These are phyloP conservation scores for Mucor plumbeus DNA, from an alignment of 371 early-diverging fungal species.

Conservation along the genomic window DNA sequence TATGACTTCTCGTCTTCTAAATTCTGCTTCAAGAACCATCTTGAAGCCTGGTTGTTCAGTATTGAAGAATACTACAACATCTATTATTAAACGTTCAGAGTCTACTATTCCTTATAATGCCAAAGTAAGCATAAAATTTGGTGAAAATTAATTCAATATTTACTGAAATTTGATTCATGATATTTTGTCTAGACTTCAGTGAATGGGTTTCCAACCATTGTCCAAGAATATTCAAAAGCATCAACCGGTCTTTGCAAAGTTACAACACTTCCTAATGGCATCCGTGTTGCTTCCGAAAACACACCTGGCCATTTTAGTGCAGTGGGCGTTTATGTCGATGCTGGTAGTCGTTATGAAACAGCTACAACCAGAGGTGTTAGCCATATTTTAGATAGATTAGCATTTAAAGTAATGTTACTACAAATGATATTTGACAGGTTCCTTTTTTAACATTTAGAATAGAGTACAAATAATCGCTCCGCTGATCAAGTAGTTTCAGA, in stretches of 20 bases:
- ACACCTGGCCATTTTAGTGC: conserved; percentile 90
- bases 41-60: not conserved
- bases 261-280: conserved; percentile 86
- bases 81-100: conserved; percentile 28
- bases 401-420: conserved; percentile 78
- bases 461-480: conserved; percentile 67
- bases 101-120: conserved; percentile 24
- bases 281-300: conserved; percentile 82
- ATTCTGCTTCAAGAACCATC: conserved; percentile 14
- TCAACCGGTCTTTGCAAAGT: conserved; percentile 53
- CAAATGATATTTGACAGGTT: too few species aligned
- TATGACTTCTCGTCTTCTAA: conserved; percentile 35
- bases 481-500: conserved; percentile 75
- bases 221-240: conserved; percentile 54
- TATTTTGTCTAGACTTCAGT: conserved; percentile 4
- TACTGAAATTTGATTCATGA: not conserved
- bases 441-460: not conserved
- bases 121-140: conserved; percentile 15
- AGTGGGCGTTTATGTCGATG: conserved; percentile 88
- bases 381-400: conserved; percentile 88
- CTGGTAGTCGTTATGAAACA: conserved; percentile 89
- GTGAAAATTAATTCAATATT: not conserved
- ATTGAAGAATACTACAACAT: conserved; percentile 8
- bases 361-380: conserved; percentile 72
- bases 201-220: conserved; percentile 37